These are phyloP conservation scores for Cyberlindnera galapagoensis DNA, from an alignment of 805 yeast genomes.

Conservation along the genomic window DNA sequence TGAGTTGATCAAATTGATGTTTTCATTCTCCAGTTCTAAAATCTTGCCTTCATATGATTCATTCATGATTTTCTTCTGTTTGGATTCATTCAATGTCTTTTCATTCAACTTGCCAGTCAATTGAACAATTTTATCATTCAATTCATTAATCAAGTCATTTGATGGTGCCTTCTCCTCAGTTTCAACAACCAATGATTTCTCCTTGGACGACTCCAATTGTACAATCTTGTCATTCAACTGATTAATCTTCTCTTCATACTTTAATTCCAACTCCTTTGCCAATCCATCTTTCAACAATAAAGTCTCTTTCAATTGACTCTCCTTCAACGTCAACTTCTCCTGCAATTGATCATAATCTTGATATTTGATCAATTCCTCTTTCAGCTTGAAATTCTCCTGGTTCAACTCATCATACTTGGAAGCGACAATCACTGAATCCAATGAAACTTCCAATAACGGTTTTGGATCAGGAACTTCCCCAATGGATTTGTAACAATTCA, in stretches of 20 bases:
- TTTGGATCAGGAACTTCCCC: slow-evolving; percentile 94
- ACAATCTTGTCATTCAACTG: too few relatives aligned
- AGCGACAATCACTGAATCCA: slow-evolving; percentile 53
- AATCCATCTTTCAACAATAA: slow-evolving; percentile 26
- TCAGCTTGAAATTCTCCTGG: slow-evolving; percentile 43
- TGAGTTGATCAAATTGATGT: slow-evolving; percentile 52
- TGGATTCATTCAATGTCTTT: too few relatives aligned
- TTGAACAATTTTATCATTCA: too few relatives aligned
- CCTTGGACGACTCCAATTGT: too few relatives aligned
- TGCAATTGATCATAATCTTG: slow-evolving; percentile 80
- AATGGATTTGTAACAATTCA: slow-evolving; percentile 65
- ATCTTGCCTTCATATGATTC: too few relatives aligned
- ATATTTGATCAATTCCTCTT: slow-evolving; percentile 52
- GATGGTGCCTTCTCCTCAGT: too few relatives aligned
- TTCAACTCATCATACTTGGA: slow-evolving; percentile 47
- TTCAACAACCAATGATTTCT: too few relatives aligned
- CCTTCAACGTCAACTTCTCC: slow-evolving; percentile 59
- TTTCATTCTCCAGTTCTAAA: slow-evolving; percentile 65
- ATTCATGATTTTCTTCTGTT: too few relatives aligned
- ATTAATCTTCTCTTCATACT: slow-evolving; percentile 35
- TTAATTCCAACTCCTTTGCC: slow-evolving; percentile 55
- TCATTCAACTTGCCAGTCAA: too few relatives aligned
- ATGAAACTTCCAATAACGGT: slow-evolving; percentile 65
- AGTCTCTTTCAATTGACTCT: slow-evolving; percentile 59
- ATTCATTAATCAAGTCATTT: too few relatives aligned